Evolutionary conservation across 768 basidiomycete species (phyloP), one percentile per base, ranked within the genome.

Genomic region (Candolleomyces aberdarensis): DNA sequence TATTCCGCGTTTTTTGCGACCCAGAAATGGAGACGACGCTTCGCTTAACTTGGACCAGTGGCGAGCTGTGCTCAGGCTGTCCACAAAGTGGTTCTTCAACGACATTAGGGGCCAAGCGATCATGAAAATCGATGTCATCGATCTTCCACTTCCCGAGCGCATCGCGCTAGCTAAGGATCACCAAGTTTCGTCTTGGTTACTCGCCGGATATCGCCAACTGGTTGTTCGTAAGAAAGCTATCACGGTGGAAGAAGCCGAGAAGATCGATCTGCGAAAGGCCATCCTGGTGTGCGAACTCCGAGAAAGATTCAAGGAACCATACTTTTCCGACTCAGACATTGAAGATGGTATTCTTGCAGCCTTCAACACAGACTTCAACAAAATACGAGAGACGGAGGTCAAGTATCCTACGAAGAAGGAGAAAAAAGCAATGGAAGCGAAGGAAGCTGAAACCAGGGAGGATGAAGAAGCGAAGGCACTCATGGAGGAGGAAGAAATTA

Each of bases 61-160:
- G 80, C 63, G 71, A 15, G 69, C 74, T 0, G 69, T 76, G 22
- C 63, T 77, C 22, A 75, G 75, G 62, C 66, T 80, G 19, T 65
- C 79, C 7, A 71, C 63, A 7, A 74, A 76, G 67, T 80, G 79
- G 75, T 64, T 67, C 49, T 76, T 76, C 47, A 59, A 67, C 20
- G 49, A 59, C 11, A 54, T 78, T 39, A 67, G 74, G 36, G 52
- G 62, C 15, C 59, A 66, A 36, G 75, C 76, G 7, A 65, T 76
- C 15, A 13, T 67, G 3, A 57, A 64, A 1, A 64, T 81, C 46
- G 10, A 17, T 22, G n/a, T 14, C 19, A 29, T 31, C 49, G 44
- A 53, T 6, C 46, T 69, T 17, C 57, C 62, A 10, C 60, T 67
- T n/a, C 62, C 69, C 19, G 67, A 72, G 43, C 72, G 70, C 55